These are phyloP conservation scores for Smallanthus sonchifolius DNA, from an alignment of 129 eudicot genomes.

Conservation along the genomic window DNA sequence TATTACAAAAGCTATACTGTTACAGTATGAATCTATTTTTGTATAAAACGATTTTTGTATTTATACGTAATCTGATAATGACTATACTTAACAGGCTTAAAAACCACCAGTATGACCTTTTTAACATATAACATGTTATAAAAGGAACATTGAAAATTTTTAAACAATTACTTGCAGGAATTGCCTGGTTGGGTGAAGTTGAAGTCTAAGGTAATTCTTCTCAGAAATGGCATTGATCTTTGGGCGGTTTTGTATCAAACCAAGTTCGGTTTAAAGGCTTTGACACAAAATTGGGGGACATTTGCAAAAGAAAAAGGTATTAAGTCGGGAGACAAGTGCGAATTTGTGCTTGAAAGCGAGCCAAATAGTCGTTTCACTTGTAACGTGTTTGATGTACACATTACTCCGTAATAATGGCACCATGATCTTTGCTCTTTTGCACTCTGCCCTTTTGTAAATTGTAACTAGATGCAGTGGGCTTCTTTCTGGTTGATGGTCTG, in stretches of 20 bases:
- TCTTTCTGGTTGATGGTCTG: background rate
- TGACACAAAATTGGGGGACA: constrained; percentile 35
- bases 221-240: constrained; percentile 23
- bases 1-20: background rate
- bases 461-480: background rate
- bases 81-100: background rate
- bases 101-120: background rate
- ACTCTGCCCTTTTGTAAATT: background rate
- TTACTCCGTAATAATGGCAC: constrained; percentile 12
- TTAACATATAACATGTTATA: background rate
- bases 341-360: constrained; percentile 27
- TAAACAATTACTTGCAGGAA: constrained; percentile 35
- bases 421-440: constrained; percentile 1
- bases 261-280: constrained; percentile 32
- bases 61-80: background rate
- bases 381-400: constrained; percentile 8
- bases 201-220: constrained; percentile 18
- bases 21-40: background rate
- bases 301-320: constrained; percentile 31
- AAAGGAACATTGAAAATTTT: background rate
- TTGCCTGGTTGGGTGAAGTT: constrained; percentile 21
- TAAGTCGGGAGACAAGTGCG: constrained; percentile 36
- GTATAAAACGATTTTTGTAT: background rate
- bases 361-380: background rate
- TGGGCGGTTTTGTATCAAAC: constrained; percentile 41